Evolutionary conservation across 2,329 filamentous ascomycete genomes (phyloP), one percentile per base, ranked within the genome.

Genomic region (Ophiostoma tasmaniense): DNA sequence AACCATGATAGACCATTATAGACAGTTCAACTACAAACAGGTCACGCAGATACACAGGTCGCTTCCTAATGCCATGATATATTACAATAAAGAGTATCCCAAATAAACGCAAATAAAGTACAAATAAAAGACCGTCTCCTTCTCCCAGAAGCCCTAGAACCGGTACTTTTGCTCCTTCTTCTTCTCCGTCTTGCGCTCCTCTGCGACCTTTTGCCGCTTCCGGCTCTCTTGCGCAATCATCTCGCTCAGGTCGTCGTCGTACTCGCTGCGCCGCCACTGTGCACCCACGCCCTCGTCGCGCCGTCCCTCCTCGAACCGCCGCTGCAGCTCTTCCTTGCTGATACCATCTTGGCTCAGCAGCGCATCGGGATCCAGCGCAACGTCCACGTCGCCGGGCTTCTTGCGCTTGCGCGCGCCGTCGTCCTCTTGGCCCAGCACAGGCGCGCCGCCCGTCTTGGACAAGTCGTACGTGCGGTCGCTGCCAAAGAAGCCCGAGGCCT

Each of bases 191-290:
- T 84, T 75, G 77, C 88, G 88, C 79, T 96, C 92, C 78, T 92
- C 89, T 74, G 97, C 93, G 73, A 90, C 87, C 85, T 93, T 96
- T 77, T 93, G 85, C 77, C 93, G 86, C 85, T 98, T 98, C 73
- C 92, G 86, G 76, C 89, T 92, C 81, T 98, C 95, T 75, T 92
- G 89, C 14, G 92, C 92, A 81, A 99, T 97, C 91, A 99, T 96
- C 75, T 97, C 91, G 75, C 89, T 94, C 69, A 99, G 80, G 76
- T 97, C 94, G 74, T 98, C 94, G 77, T 96, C 91, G 79, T 85
- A 83, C 14, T 42, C 64, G 35, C 61, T 14, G 14, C 64, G 66
- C 30, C 67, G 86, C 86, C 89, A 92, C 74, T 88, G 85, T 28
- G 87, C 86, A 45, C 89, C 88, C 30, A 85, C 78, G 22, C 88